Conservation (phyloP, 1,139 yeast species). For the Suhomyces choctaworum region DNA sequence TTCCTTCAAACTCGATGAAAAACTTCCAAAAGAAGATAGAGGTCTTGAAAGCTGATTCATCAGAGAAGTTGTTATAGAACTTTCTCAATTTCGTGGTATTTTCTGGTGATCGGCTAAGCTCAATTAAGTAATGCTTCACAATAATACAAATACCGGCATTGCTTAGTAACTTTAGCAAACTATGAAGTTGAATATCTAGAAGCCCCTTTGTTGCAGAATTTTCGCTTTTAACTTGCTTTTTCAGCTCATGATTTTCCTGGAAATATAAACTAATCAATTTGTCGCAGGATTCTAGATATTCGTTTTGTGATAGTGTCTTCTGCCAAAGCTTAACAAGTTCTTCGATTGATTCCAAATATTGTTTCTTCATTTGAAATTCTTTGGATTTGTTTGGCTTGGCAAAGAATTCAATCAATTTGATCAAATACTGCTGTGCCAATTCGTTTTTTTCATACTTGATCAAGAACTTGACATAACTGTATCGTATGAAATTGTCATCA, state of each 20-base stretch:
- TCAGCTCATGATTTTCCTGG: neutral
- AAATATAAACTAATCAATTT: constrained; percentile 18
- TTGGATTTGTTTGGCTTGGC: constrained; percentile 16
- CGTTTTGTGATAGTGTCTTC: constrained; percentile 4
- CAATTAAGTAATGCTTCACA: constrained; percentile 23
- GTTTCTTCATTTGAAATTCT: constrained; percentile 23
- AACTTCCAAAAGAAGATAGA: constrained; percentile 58
- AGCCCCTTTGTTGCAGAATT: too few species aligned
- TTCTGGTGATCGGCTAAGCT: constrained; percentile 5
- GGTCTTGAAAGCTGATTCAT: constrained; percentile 33
- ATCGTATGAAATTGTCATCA: constrained; percentile 37
- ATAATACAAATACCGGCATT: constrained; percentile 35
- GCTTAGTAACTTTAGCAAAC: constrained; percentile 15
- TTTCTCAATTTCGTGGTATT: constrained; percentile 25
- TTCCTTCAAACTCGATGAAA: constrained; percentile 53
- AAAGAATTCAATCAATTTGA: constrained; percentile 29
- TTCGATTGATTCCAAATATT: constrained; percentile 25
- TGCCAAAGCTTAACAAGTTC: constrained; percentile 25
- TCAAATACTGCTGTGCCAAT: constrained; percentile 28
- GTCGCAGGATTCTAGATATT: constrained; percentile 15
- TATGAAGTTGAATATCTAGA: neutral
- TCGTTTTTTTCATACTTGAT: constrained; percentile 22
- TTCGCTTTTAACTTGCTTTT: neutral
- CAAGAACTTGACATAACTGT: constrained; percentile 42
- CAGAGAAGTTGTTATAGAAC: constrained; percentile 43